Percentiles rank a stretch among this genome's conserved stretches.
Conservation (phyloP, 2,329 filamentous ascomycete species). For the Colletotrichum falcatum region DNA sequence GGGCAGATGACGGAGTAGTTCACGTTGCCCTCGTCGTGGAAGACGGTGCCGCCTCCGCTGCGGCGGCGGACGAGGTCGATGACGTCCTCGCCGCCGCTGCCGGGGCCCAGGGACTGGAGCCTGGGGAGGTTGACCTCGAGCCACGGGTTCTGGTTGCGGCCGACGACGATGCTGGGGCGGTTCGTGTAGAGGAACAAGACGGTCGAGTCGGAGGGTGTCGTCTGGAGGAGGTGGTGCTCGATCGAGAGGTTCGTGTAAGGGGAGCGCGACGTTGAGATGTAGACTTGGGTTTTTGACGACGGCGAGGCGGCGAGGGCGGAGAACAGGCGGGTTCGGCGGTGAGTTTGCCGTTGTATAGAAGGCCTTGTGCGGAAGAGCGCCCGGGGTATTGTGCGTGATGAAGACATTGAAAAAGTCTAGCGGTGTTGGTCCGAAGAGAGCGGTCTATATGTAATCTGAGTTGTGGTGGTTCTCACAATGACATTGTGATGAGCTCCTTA, state of each 20-base stretch:
- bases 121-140: conserved; percentile 82
- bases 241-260: conserved; percentile 94
- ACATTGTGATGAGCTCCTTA: conserved; percentile 9
- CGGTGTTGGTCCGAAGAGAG: too few species aligned
- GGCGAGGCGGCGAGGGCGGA: conserved; percentile 53
- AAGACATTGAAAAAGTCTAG: conserved; percentile 10
- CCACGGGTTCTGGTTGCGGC: conserved; percentile 98
- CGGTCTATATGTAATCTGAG: not conserved
- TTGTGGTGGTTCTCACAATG: conserved; percentile 9
- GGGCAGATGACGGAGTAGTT: conserved; percentile 96
- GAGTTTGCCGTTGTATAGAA: too few species aligned
- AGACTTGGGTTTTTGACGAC: conserved; percentile 72
- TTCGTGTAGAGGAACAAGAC: conserved; percentile 92
- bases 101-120: conserved; percentile 52
- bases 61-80: conserved; percentile 80
- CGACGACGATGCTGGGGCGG: conserved; percentile 87
- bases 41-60: conserved; percentile 92
- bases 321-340: conserved; percentile 10
- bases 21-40: conserved; percentile 92
- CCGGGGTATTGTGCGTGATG: conserved; percentile 1
- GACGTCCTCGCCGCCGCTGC: conserved; percentile 35
- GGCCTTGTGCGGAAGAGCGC: not conserved
- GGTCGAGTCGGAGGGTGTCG: conserved; percentile 76
- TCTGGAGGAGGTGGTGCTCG: conserved; percentile 88
- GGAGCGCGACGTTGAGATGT: conserved; percentile 75